Base-by-base conservation (phyloP, 441 rosid species). In the Eutrema salsugineum region DNA sequence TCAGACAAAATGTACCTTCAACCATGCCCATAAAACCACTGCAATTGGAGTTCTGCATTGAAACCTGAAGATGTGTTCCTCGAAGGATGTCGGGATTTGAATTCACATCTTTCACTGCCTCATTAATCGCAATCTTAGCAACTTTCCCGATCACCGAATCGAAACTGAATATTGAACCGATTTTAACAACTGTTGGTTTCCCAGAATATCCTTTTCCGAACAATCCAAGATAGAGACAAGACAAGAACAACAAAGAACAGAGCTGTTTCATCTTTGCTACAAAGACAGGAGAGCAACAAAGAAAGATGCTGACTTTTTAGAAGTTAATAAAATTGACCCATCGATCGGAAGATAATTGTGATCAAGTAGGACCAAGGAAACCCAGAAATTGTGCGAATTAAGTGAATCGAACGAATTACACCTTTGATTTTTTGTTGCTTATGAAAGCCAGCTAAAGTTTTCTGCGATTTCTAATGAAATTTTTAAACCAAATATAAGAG, bases 41-140 rank as follows among this genome's bases (percentile, higher is more conserved):
- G 85, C 95, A 87, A 66, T 94, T 88, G 54, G 99, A 63, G 78
- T 83, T 69, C 24, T 74, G 83, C 88, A 83, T 78, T 24, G 65
- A 63, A 43, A 90, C 32, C 8, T 38, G 63, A 65, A 94, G 84
- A 57, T 79, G 72, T 15, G 89, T 83, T 60, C 90, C 91, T 8
- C 10, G 73, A 17, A 91, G 92, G 77, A 94, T 76, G 82, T 81
- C 74, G 0, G 86, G 84, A 69, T 85, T 81, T 47, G 88, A 78
- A 59, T 94, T 94, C 27, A 94, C 91, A 80, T 94, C 97, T 70
- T 89, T 89, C 60, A 89, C 84, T 75, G 99, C 99, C 81, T 88
- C 90, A 8, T 85, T 78, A n/a, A 95, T 91, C 43, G 97, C 97
- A 80, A 91, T 78, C 84, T 89, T 85, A 56, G 99, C 96, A 66